Conservation (phyloP, 1,139 yeast species). For the Arxiozyma telluris region DNA sequence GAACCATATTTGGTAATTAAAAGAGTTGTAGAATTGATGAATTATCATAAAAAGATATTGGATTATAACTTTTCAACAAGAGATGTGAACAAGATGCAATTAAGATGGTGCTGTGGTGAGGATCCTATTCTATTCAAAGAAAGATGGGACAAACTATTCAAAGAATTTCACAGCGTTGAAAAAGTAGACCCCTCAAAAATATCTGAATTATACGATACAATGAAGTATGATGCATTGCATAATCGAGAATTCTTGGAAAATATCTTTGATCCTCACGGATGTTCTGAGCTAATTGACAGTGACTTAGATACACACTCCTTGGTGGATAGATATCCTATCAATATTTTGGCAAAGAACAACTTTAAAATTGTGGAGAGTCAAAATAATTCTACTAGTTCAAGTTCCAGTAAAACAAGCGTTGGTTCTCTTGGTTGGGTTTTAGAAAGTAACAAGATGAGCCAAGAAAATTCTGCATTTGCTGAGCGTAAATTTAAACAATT, state of each 20-base stretch:
- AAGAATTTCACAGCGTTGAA: conserved; percentile 85
- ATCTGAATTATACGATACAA: conserved; percentile 92
- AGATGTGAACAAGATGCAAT: conserved; percentile 61
- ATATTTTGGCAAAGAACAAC: conserved; percentile 66
- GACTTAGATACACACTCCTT: conserved; percentile 53
- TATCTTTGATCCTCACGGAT: conserved; percentile 61
- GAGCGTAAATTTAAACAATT: conserved; percentile 70
- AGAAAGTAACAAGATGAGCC: conserved; percentile 39
- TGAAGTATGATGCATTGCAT: conserved; percentile 97
- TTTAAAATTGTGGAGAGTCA: conserved; percentile 39
- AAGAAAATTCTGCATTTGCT: conserved; percentile 57
- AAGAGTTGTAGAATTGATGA: conserved; percentile 92
- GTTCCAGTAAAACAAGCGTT: conserved; percentile 38
- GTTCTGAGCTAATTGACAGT: conserved; percentile 42
- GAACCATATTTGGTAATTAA: conserved; percentile 91
- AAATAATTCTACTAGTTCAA: conserved; percentile 12
- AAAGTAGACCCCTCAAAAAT: conserved; percentile 97
- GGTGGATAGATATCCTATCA: conserved; percentile 74
- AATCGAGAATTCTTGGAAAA: conserved; percentile 81
- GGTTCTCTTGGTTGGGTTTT: conserved; percentile 73
- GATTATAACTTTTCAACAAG: conserved; percentile 65
- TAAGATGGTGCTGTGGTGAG: conserved; percentile 94
- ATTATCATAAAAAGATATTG: conserved; percentile 79
- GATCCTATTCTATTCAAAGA: conserved; percentile 85
- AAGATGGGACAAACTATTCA: conserved; percentile 95